Evolutionary conservation across 208 protist genomes (phyloP).

Genomic region (Acanthamoeba royreba): DNA sequence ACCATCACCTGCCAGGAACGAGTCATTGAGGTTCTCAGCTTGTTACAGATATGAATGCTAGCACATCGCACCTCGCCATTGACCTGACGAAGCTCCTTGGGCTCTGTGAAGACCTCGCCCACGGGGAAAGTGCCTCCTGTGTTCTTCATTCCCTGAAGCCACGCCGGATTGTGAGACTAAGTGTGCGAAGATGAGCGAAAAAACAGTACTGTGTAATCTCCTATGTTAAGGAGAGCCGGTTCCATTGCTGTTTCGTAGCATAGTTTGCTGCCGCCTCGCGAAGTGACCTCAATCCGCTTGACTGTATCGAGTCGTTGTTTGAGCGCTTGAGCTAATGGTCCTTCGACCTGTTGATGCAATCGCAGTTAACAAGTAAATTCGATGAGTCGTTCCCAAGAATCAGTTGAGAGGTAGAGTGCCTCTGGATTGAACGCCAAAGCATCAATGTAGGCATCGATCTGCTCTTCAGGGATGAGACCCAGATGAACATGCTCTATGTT

Average conservation of each 20-base stretch:
- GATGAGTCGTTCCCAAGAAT: neutral
- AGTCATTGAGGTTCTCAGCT: too few relatives aligned
- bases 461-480: neutral
- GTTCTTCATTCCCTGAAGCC: conserved; percentile 69
- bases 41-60: too few relatives aligned
- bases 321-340: neutral
- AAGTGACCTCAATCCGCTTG: neutral
- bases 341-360: neutral
- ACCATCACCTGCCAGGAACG: conserved; percentile 52
- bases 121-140: conserved; percentile 89
- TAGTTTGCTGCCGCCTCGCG: neutral
- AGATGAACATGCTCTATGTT: neutral
- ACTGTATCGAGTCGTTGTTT: neutral
- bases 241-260: neutral
- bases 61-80: conserved; percentile 82
- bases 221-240: neutral
- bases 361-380: neutral
- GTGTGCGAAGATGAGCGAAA: too few relatives aligned
- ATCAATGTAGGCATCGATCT: neutral
- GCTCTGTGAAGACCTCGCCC: conserved; percentile 88
- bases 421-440: neutral
- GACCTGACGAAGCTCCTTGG: conserved; percentile 83
- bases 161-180: neutral
- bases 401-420: neutral
- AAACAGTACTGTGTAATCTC: conserved; percentile 42